A percentile compares a stretch with the other conserved stretches of the same genome.
These are phyloP conservation scores for Malassezia pachydermatis DNA, from an alignment of 1,284 basidiomycete species.

Conservation along the genomic window DNA sequence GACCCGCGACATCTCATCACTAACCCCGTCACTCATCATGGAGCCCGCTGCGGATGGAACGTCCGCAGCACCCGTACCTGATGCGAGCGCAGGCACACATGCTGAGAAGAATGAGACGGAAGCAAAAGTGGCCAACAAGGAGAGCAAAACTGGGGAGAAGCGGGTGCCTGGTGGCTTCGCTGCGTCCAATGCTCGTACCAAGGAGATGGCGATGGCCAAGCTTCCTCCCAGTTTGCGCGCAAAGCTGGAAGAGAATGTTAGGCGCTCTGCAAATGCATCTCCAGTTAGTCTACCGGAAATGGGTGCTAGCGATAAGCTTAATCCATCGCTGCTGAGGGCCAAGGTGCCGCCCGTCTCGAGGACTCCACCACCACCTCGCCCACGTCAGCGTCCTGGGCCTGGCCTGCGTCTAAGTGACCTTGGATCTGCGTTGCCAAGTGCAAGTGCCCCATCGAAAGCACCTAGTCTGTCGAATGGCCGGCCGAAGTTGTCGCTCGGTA, in stretches of 20 bases:
- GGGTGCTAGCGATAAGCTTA: conserved; percentile 30
- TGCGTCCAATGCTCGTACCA: conserved; percentile 30
- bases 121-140: too few relatives aligned
- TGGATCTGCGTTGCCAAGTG: conserved; percentile 16
- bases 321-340: conserved; percentile 25
- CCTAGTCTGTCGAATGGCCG: neutral
- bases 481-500: conserved; percentile 4
- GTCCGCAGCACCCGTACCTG: too few relatives aligned
- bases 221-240: conserved; percentile 74
- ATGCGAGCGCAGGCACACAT: too few relatives aligned
- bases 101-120: too few relatives aligned
- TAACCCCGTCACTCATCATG: too few relatives aligned
- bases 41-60: too few relatives aligned
- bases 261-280: conserved; percentile 16
- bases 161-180: conserved; percentile 17
- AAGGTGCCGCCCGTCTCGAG: neutral
- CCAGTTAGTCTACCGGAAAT: conserved; percentile 17
- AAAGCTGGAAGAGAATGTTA: conserved; percentile 65
- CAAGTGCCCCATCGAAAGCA: neutral
- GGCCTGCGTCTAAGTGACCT: conserved; percentile 38
- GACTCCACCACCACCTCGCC: conserved; percentile 17
- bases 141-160: too few relatives aligned
- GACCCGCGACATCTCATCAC: too few relatives aligned
- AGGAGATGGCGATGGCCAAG: conserved; percentile 33
- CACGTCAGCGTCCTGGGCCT: conserved; percentile 21